Conservation (phyloP, 2,329 filamentous ascomycete genomes). For the Aspergillus vadensis region DNA sequence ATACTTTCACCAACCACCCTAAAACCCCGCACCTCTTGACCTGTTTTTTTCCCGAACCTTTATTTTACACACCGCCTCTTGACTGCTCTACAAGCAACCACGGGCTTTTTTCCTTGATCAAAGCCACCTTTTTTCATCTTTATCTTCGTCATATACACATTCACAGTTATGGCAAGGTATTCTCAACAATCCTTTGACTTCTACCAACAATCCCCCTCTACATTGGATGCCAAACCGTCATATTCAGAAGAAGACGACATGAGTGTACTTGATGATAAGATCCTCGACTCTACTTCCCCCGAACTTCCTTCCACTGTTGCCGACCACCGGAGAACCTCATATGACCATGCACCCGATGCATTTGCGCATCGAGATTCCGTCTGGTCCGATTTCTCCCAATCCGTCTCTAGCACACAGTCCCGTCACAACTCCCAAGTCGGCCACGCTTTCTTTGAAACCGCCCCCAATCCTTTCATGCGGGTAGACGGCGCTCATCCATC, state of each 20-base stretch:
- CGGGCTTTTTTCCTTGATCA: conserved; percentile 10
- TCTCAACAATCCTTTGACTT: conserved; percentile 47
- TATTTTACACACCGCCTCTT: conserved; percentile 28
- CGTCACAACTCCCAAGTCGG: conserved; percentile 45
- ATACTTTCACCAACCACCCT: conserved; percentile 15
- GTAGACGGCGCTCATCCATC: conserved; percentile 53
- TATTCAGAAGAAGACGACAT: conserved; percentile 55
- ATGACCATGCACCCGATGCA: conserved; percentile 52
- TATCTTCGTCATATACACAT: conserved; percentile 26
- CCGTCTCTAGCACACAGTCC: conserved; percentile 45
- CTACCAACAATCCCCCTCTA: conserved; percentile 47
- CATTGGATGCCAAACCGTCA: conserved; percentile 45
- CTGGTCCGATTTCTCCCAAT: conserved; percentile 51
- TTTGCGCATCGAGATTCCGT: conserved; percentile 56
- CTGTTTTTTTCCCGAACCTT: conserved; percentile 18
- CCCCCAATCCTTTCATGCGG: conserved; percentile 65
- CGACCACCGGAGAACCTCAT: conserved; percentile 48
- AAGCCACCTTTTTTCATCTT: conserved; percentile 12
- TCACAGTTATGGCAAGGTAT: conserved; percentile 46
- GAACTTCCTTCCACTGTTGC: conserved; percentile 52
- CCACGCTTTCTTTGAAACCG: conserved; percentile 53
- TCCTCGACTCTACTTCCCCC: conserved; percentile 52
- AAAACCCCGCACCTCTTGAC: conserved; percentile 20
- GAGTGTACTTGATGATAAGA: conserved; percentile 53
- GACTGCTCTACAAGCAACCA: conserved; percentile 8